Percentiles rank a stretch among this genome's conserved stretches.
Evolutionary conservation across 257 asterid genomes (phyloP).

Genomic region (Solanum pinnatisectum): DNA sequence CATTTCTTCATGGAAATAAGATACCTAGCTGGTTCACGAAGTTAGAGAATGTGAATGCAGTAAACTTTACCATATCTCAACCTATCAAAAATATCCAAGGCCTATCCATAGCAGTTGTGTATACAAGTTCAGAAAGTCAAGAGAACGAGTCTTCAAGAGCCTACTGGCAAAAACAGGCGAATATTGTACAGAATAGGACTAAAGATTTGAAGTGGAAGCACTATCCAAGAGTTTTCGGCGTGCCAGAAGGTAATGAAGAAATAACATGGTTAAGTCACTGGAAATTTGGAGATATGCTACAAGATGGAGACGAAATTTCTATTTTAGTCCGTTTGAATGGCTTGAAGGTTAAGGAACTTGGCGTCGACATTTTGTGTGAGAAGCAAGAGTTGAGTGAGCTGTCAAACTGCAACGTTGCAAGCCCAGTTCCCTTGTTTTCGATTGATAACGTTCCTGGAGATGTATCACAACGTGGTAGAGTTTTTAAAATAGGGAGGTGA

Average conservation of each 20-base stretch:
- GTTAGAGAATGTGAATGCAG: background rate
- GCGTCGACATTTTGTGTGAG: background rate
- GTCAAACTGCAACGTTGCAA: background rate
- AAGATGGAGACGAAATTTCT: background rate
- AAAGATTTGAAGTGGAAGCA: background rate
- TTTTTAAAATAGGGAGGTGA: background rate
- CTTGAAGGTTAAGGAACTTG: background rate
- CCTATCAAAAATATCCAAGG: background rate
- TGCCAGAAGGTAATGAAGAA: slow-evolving; percentile 2
- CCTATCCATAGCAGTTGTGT: background rate
- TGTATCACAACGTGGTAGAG: background rate
- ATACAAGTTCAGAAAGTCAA: background rate
- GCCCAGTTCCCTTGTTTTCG: background rate
- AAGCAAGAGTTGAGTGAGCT: background rate
- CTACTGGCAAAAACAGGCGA: background rate
- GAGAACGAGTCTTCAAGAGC: background rate
- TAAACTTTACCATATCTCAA: background rate
- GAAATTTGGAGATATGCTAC: background rate
- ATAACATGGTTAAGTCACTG: slow-evolving; percentile 11
- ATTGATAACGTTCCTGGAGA: background rate
- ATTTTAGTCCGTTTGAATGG: background rate
- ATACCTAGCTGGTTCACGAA: background rate
- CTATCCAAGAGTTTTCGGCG: background rate
- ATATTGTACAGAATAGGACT: background rate
- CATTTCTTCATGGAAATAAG: slow-evolving; percentile 1